Base-by-base conservation (phyloP, 495 filamentous ascomycete species). In the Jackrogersella multiformis region DNA sequence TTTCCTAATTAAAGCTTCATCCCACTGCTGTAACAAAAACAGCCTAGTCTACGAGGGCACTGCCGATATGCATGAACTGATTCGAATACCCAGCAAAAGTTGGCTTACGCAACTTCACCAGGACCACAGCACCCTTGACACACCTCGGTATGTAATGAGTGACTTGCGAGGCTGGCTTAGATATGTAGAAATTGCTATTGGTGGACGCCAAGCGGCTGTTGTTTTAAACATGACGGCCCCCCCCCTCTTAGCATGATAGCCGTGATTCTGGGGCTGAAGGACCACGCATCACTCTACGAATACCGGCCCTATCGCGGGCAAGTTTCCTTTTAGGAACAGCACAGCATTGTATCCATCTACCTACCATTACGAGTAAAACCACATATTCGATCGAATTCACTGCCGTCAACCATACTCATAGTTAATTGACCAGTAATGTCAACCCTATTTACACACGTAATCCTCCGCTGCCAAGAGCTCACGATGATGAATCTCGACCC, bases 401-500 rank as follows among this genome's bases (percentile, higher is more conserved):
- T n/a, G 28, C n/a, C 28, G 15, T 57, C 36, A 34, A n/a, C 55
- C 55, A 9, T 57, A 35, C 5, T 2, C 16, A 10, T 2, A 34
- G 13, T 7, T 9, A 24, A 26, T 0, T 20, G 13, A 10, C 55
- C 55, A 57, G 39, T 57, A 34, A 35, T 24, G 24, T 57, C 13
- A 46, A 35, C 1, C 39, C 26, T 46, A 57, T 52, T 57, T 57
- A 41, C 55, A 57, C 39, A 45, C 48, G 48, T 61, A 60, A 66
- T 45, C 48, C 23, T 60, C 55, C 4, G 39, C 39, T n/a, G 64
- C 64, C 49, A 66, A 61, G 49, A 66, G 10, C 41, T 61, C 28
- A 59, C 38, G 64, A 66, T 61, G 56, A 66, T 60, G 64, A 66
- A 49, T 46, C 56, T 60, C 8, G 56, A 61, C 49, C 64, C 64